Base-by-base conservation (phyloP, 2,329 filamentous ascomycete species). In the Exophiala aquamarina region DNA sequence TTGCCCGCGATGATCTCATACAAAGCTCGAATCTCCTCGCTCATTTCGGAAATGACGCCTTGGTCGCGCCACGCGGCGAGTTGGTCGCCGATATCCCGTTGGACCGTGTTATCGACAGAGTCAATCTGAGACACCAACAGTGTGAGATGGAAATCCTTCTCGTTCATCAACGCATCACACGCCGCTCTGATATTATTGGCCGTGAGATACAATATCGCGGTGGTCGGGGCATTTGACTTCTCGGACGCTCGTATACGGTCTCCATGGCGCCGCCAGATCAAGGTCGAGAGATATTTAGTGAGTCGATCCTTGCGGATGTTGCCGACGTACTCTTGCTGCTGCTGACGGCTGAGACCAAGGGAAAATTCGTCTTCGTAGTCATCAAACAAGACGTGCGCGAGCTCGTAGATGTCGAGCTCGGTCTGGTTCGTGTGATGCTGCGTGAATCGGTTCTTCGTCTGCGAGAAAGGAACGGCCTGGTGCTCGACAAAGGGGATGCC, bases 1-100 rank as follows among this genome's bases (percentile, higher is more conserved):
- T 96, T 93, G 29, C 94, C 93, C 21, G 89, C 82, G 9, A 96
- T 74, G 20, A 98, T 77, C 66, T 95, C 89, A 64, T 96, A 98
- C 26, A 98, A 75, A 7, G 91, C 86, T 44, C 93, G 85, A 35
- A 95, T 81, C 1, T 89, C 77, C 56, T 93, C 85, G 13, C 81
- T 83, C 67, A 98, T 90, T 65, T 98, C 94, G 1, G 89, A 88
- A 14, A 95, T 79, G 37, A 92, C 82, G 61, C 90, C 89, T 28
- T 88, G 82, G 20, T 87, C 80, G 28, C 84, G 82, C 93, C 93
- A 98, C 41, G 86, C 83, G 50, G 84, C 81, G 42, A 98, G 77
- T 65, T 98, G 93, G 46, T 83, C 77, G 18, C 76, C 76, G 71
- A 97, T 88, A 52, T 92, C 85, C 51, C 81, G 81, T 61, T 84